These are phyloP conservation scores for Xerocomus brunneocitrinus DNA, from an alignment of 768 basidiomycete species.

Conservation along the genomic window DNA sequence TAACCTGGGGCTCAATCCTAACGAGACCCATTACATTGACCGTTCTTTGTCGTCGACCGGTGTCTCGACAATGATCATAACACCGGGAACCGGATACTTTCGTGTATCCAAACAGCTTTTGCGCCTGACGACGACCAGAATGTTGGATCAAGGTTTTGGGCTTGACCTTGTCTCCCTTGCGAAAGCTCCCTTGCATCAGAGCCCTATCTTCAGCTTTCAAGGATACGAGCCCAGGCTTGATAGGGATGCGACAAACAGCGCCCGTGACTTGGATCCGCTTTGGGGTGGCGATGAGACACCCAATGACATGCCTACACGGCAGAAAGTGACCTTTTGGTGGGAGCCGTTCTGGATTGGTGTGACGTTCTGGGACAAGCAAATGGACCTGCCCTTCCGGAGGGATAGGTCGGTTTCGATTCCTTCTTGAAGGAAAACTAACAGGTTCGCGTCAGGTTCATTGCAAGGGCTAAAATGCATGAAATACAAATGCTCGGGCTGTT, in stretches of 20 bases:
- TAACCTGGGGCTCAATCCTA: slow-evolving; percentile 87
- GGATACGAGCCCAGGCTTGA: slow-evolving; percentile 59
- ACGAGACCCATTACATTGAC: slow-evolving; percentile 93
- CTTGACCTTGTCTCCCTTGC: slow-evolving; percentile 84
- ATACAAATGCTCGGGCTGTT: slow-evolving; percentile 92
- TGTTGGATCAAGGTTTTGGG: slow-evolving; percentile 91
- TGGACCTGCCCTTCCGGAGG: slow-evolving; percentile 75
- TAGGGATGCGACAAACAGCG: slow-evolving; percentile 41
- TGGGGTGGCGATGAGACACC: slow-evolving; percentile 66
- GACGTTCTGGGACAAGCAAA: slow-evolving; percentile 83
- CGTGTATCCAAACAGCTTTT: slow-evolving; percentile 87
- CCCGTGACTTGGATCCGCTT: slow-evolving; percentile 59
- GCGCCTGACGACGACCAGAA: slow-evolving; percentile 85
- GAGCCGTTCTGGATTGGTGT: slow-evolving; percentile 84
- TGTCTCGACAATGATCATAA: slow-evolving; percentile 75
- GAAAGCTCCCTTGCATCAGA: slow-evolving; percentile 89
- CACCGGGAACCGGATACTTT: slow-evolving; percentile 92
- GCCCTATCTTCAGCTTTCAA: slow-evolving; percentile 88
- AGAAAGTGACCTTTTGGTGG: slow-evolving; percentile 76
- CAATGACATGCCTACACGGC: slow-evolving; percentile 29
- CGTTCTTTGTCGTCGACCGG: slow-evolving; percentile 90
- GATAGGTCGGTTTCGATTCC: slow-evolving; percentile 51
- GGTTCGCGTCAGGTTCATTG: slow-evolving; percentile 65
- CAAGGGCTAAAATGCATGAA: slow-evolving; percentile 95
- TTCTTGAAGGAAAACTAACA: neutral